Base-by-base conservation (phyloP, 805 yeast genomes). In the Yarrowia keelungensis region DNA sequence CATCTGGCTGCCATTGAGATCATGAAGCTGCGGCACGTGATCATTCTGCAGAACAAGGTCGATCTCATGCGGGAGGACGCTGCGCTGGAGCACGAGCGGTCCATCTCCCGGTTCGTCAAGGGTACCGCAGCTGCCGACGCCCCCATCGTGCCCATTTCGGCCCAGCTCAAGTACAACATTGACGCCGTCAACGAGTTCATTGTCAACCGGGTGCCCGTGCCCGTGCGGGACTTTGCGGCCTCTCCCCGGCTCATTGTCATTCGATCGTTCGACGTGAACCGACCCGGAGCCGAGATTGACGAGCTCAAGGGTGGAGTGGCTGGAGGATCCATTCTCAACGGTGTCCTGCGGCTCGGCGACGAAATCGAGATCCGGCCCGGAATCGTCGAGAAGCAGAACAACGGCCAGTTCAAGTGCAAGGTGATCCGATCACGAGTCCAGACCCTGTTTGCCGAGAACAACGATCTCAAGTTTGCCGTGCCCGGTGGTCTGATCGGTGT, bases 401-500 rank as follows among this genome's bases (percentile, higher is more conserved):
- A 85, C 72, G 87, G 87, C 71, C 91, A 90, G 80, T 91, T 94
- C 75, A 97, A 90, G 83, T 93, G 98, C 85, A 90, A 89, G 79
- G 98, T 98, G 58, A 94, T 95, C 77, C 91, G 90, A 83, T 92
- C 98, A 69, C 89, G 92, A 76, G 92, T 95, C 77, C 95, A 92
- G 66, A 90, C 98, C 14, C 84, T 95, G 74, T 94, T 93, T 79
- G 98, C 99, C 70, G 99, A 95, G 82, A 93, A 95, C 81, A 96
- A 95, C 77, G 97, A 93, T 79, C 87, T 95, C 81, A 95, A 95
- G 80, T 95, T 94, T 76, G 99, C 99, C 70, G 99, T 95, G 76
- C 99, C 99, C 58, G 99, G 99, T 88, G 99, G 99, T 72, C 86
- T 95, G 79, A 96, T 95, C 76, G 99, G 99, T 87, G 98, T 95